Percentiles rank a stretch among this genome's conserved stretches.
Conservation (phyloP, 2,329 filamentous ascomycete species). For the Fusarium odoratissimum region DNA sequence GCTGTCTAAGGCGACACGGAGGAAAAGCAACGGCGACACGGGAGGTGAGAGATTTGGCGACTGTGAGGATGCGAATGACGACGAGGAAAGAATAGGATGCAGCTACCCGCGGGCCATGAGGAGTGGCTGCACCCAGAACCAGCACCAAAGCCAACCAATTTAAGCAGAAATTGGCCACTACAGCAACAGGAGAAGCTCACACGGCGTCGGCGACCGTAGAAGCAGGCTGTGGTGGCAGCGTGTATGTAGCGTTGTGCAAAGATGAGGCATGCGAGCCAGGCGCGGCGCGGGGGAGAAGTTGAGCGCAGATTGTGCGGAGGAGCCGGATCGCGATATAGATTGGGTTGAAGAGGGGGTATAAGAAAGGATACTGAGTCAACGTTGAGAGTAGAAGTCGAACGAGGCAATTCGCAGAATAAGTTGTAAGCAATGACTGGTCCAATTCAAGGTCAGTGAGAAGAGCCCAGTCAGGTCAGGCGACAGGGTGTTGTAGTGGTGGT, state of each 20-base stretch:
- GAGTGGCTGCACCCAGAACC: constrained; percentile 36
- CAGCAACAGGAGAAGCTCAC: constrained; percentile 30
- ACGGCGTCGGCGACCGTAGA: constrained; percentile 41
- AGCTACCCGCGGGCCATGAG: constrained; percentile 46
- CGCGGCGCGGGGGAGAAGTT: constrained; percentile 34
- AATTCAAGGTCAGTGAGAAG: constrained; percentile 26
- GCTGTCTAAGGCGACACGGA: constrained; percentile 12
- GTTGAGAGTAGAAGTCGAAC: constrained; percentile 9
- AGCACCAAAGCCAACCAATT: constrained; percentile 24
- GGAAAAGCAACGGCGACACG: constrained; percentile 18
- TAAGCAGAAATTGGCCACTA: constrained; percentile 39
- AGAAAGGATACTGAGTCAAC: neutral
- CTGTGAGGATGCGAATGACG: constrained; percentile 17
- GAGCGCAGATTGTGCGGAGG: constrained; percentile 33
- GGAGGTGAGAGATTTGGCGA: neutral
- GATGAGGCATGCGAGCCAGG: constrained; percentile 51
- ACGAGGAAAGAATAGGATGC: constrained; percentile 36
- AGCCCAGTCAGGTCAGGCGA: constrained; percentile 39
- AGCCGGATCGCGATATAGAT: constrained; percentile 21
- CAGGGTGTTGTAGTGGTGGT: constrained; percentile 24
- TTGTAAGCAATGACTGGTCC: constrained; percentile 40
- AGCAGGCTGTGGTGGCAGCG: constrained; percentile 41
- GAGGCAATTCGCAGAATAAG: constrained; percentile 45
- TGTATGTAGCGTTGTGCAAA: constrained; percentile 47
- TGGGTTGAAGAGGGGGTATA: neutral